Evolutionary conservation across 2,329 filamentous ascomycete genomes (phyloP).

Genomic region (Phymatotrichopsis omnivora): DNA sequence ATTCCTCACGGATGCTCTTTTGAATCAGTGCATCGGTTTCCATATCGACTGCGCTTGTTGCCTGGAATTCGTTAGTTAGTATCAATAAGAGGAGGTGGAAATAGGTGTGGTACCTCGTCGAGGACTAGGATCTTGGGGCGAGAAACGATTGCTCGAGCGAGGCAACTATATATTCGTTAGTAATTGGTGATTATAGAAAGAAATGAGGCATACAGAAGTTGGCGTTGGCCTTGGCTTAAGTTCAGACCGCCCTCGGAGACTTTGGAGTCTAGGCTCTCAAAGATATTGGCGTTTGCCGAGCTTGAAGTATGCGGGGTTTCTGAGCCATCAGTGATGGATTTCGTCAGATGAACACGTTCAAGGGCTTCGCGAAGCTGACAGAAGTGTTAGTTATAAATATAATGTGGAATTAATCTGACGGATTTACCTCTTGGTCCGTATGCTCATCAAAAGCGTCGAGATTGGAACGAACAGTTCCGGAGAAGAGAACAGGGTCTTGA

Average conservation of each 20-base stretch:
- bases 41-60: constrained; percentile 70
- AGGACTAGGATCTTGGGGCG: constrained; percentile 68
- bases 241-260: constrained; percentile 65
- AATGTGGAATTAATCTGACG: too few relatives aligned
- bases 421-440: constrained; percentile 46
- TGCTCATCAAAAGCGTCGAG: constrained; percentile 67
- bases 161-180: constrained; percentile 39
- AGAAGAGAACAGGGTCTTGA: constrained; percentile 72
- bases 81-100: background rate
- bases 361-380: constrained; percentile 53
- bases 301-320: constrained; percentile 15
- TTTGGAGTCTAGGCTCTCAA: constrained; percentile 50
- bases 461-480: constrained; percentile 64
- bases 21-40: constrained; percentile 64
- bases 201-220: constrained; percentile 44
- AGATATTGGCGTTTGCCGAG: constrained; percentile 51
- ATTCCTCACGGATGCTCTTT: constrained; percentile 60
- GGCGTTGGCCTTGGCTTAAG: constrained; percentile 64
- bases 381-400: background rate
- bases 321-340: constrained; percentile 30
- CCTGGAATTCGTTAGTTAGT: constrained; percentile 34
- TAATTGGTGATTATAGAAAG: background rate
- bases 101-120: constrained; percentile 44
- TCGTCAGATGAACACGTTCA: constrained; percentile 58
- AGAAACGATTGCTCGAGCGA: constrained; percentile 61